Conservation (phyloP, 2,329 filamentous ascomycete species). For the Aspergillus calidoustus region DNA sequence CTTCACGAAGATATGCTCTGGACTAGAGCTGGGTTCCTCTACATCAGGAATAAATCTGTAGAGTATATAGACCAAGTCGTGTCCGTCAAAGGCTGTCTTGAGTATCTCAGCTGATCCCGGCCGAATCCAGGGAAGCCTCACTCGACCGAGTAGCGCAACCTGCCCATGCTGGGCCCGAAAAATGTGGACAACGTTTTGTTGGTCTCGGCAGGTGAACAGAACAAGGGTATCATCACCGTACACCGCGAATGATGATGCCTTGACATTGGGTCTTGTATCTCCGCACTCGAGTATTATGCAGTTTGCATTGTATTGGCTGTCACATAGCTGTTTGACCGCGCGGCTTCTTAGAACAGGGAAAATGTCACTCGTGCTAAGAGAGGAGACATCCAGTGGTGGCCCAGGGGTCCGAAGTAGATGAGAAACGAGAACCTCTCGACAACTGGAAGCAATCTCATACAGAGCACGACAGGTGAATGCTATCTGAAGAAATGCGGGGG, state of each 20-base stretch:
- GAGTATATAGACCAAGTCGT: slow-evolving; percentile 35
- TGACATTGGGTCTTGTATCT: slow-evolving; percentile 34
- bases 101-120: slow-evolving; percentile 38
- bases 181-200: slow-evolving; percentile 34
- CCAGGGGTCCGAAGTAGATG: slow-evolving; percentile 45
- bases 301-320: slow-evolving; percentile 40
- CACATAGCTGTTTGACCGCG: slow-evolving; percentile 40
- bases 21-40: slow-evolving; percentile 26
- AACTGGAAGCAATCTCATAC: slow-evolving; percentile 39
- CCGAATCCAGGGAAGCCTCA: slow-evolving; percentile 30
- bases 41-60: slow-evolving; percentile 36
- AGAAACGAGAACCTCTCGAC: slow-evolving; percentile 40
- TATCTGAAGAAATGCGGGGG: slow-evolving; percentile 43
- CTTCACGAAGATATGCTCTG: slow-evolving; percentile 38
- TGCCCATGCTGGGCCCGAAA: slow-evolving; percentile 28
- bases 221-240: slow-evolving; percentile 27
- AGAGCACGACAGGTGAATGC: slow-evolving; percentile 43
- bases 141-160: slow-evolving; percentile 20
- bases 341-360: slow-evolving; percentile 38
- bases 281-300: slow-evolving; percentile 34
- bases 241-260: slow-evolving; percentile 38
- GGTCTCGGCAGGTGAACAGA: slow-evolving; percentile 32
- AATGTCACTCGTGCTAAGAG: slow-evolving; percentile 30
- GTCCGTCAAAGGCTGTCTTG: slow-evolving; percentile 33
- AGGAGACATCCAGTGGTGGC: slow-evolving; percentile 23